Base-by-base conservation (phyloP, 805 yeast genomes). In the Yamadazyma phyllophila region DNA sequence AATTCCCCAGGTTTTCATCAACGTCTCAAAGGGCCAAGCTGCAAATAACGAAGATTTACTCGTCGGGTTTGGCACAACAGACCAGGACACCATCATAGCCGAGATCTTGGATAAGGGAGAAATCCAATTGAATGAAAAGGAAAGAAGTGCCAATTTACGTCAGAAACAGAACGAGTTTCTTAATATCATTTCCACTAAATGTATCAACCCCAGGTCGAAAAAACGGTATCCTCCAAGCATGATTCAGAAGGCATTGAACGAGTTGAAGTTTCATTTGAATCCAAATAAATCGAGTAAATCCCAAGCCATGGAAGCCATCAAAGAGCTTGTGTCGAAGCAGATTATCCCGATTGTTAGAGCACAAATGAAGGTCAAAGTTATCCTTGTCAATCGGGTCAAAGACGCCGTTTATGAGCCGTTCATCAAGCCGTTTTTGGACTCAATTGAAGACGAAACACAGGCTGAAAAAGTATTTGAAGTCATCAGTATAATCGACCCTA, bases 161-260 rank as follows among this genome's bases (percentile, higher is more conserved):
- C 91, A 88, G 63, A 77, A 84, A 41, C 88, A 82, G 52, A 88
- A 88, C 52, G 96, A 90, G 58, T 83, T 90, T 50, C 68, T 94
- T 29, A 88, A 83, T 41, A 81, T 89, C 36, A 82, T 94, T 26
- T 85, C 95, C 13, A 83, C 96, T 3, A 90, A 89, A 63, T 91
- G 97, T 61, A 84, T 94, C 39, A 94, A 94, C 54, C 98, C 99
- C 4, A 80, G 77, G 45, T 82, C 92, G 2, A 85, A 85, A 60
- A 88, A 91, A 60, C 82, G 97, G 58, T 94, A 94, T 58, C 96
- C 99, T 0, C 94, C 96, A 9, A 80, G 96, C 1, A 91, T 94
- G 85, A 86, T 94, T 47, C 94, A 88, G 51, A 94, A 94, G 66
- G 88, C 91, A 0, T 69, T 94, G 45, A 74, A 76, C 35, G 88